Base-by-base conservation (phyloP, 2,329 filamentous ascomycete genomes). In the Mycogone perniciosa region DNA sequence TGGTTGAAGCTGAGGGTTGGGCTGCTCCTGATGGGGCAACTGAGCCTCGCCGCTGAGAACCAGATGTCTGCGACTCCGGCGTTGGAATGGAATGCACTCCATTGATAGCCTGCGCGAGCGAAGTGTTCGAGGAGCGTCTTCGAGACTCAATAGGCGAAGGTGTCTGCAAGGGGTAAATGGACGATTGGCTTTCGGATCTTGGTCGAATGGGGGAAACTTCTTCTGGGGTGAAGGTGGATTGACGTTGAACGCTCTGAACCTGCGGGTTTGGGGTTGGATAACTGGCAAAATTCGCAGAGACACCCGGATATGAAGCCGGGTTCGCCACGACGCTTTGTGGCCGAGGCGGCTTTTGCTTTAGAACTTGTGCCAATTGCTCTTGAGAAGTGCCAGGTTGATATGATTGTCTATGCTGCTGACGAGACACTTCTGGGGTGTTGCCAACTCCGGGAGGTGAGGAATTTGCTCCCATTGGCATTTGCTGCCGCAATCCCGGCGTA, bases 181-280 rank as follows among this genome's bases (percentile, higher is more conserved):
- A 59, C 2, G 56, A 55, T 26, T 51, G 45, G 26, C 58, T 57
- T 34, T 57, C 51, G 0, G 50, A 49, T 30, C 58, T 51, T 11
- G 53, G 35, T 7, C 51, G 51, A 10, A 51, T 35, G 7, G 57
- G 53, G 11, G 53, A 56, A 13, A 56, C 47, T 7, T 55, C 50
- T 13, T 50, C 48, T 31, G 48, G 46, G 7, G 39, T 46, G 13
- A 51, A 45, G 4, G 49, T 53, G 9, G 50, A 49, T 8, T 39
- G 50, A 6, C 51, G 50, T 20, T 49, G 50, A 11, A 48, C 26
- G 8, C 33, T 46, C 44, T 44, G 44, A 7, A 41, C 31, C 13
- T 49, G 50, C 6, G 44, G 34, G 8, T 43, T 46, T 4, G 31
- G 33, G 2, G 44, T 13, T 34, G 30, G 46, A 8, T 39, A 51